phyloP scores from a whole-genome alignment of 306 rosid species.

The Abrus precatorius region DNA sequence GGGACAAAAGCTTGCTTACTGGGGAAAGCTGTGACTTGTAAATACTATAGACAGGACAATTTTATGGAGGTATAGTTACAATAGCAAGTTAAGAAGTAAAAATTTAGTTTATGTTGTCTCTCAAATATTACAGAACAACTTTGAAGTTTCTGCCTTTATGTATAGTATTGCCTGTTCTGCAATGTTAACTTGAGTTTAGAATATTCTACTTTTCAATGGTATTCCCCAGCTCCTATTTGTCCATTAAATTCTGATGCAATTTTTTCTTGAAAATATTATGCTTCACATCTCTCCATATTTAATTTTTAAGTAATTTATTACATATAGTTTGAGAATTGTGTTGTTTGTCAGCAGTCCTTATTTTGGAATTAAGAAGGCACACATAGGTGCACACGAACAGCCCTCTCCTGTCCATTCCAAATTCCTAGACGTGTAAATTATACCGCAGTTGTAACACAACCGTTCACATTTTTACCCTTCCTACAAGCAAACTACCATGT shows the following conservation, averaged over 20 bases:
- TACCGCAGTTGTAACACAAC: not conserved
- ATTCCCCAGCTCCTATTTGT: not conserved
- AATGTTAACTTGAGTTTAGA: not conserved
- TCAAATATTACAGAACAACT: not conserved
- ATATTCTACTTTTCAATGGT: not conserved
- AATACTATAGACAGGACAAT: slow-evolving; percentile 79
- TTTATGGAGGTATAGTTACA: slow-evolving; percentile 81
- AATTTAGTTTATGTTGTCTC: not conserved
- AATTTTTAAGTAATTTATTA: not conserved
- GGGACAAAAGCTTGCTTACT: slow-evolving; percentile 98
- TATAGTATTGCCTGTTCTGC: not conserved
- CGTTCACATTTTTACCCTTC: not conserved
- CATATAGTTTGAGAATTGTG: slow-evolving; percentile 11
- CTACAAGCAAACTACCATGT: not conserved
- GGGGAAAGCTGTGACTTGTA: slow-evolving; percentile 96
- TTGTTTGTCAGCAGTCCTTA: not conserved
- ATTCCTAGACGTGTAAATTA: not conserved
- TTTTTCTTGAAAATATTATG: not conserved
- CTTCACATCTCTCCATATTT: not conserved
- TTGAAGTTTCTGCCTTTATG: not conserved
- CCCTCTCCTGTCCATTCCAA: not conserved
- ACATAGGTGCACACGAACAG: not conserved
- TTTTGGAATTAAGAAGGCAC: not conserved
- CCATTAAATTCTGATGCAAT: not conserved
- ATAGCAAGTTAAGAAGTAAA: slow-evolving; percentile 8